Evolutionary conservation across 2,329 filamentous ascomycete species (phyloP).

Genomic region (Xylariales sp.): DNA sequence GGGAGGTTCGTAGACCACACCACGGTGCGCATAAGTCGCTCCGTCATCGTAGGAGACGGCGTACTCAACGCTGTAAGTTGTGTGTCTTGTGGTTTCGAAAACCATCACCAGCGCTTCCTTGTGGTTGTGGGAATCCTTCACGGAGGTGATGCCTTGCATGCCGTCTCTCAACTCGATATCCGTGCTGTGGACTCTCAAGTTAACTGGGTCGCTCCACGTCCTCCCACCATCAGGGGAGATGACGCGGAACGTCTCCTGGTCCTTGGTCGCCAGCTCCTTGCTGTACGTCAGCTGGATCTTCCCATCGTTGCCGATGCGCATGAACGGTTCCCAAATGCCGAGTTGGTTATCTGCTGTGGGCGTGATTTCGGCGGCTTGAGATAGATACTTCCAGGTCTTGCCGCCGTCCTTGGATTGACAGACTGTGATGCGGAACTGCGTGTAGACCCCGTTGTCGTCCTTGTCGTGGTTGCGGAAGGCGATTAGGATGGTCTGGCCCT

Average conservation of each 20-base stretch:
- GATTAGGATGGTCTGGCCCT: slow-evolving; percentile 28
- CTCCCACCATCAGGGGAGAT: slow-evolving; percentile 31
- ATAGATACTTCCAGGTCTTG: slow-evolving; percentile 29
- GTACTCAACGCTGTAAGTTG: slow-evolving; percentile 28
- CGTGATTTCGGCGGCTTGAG: slow-evolving; percentile 32
- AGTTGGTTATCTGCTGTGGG: slow-evolving; percentile 17
- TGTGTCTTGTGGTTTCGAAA: slow-evolving; percentile 30
- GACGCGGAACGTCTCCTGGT: slow-evolving; percentile 38
- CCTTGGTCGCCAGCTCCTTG: slow-evolving; percentile 33
- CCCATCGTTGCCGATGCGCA: slow-evolving; percentile 30
- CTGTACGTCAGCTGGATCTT: slow-evolving; percentile 37
- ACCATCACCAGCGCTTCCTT: slow-evolving; percentile 32
- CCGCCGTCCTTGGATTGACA: slow-evolving; percentile 23
- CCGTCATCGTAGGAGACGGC: slow-evolving; percentile 33
- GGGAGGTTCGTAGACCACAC: slow-evolving; percentile 27
- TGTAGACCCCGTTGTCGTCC: slow-evolving; percentile 24
- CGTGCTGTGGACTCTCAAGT: slow-evolving; percentile 27
- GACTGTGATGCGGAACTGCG: slow-evolving; percentile 35
- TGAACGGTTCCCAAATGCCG: slow-evolving; percentile 40
- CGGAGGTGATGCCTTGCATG: slow-evolving; percentile 32
- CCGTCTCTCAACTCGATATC: slow-evolving; percentile 26
- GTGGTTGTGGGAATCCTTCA: slow-evolving; percentile 22
- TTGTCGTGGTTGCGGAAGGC: slow-evolving; percentile 39
- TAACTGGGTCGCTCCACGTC: slow-evolving; percentile 29
- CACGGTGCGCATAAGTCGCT: slow-evolving; percentile 26